phyloP scores from a whole-genome alignment of 441 rosid species.

The Erysimum cheiri region DNA sequence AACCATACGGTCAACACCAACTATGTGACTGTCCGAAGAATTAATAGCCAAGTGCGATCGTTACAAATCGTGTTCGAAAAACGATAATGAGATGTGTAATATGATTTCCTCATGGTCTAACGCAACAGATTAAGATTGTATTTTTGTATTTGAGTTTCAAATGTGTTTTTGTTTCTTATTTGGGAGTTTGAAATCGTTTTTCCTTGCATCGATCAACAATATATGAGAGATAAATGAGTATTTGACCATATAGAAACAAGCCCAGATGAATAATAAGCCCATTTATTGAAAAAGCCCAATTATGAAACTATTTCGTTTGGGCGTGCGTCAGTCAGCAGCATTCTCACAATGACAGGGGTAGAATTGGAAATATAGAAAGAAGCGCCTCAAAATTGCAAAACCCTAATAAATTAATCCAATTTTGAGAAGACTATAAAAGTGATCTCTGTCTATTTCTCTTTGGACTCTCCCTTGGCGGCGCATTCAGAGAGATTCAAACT shows the following conservation, averaged over 20 bases:
- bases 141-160: slow-evolving; percentile 9
- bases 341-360: background rate
- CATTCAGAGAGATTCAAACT: slow-evolving; percentile 9
- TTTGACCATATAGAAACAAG: too few relatives aligned
- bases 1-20: slow-evolving; percentile 30
- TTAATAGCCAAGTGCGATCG: slow-evolving; percentile 4
- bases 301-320: background rate
- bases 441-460: background rate
- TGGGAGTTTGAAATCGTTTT: slow-evolving; percentile 10
- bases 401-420: slow-evolving; percentile 18
- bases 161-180: background rate
- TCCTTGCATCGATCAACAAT: background rate
- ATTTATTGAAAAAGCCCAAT: background rate
- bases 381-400: background rate
- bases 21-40: slow-evolving; percentile 11
- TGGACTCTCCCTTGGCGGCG: slow-evolving; percentile 14
- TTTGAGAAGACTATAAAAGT: slow-evolving; percentile 4
- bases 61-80: too few relatives aligned
- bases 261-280: background rate
- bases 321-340: background rate
- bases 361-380: background rate
- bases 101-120: background rate
- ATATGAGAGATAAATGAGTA: too few relatives aligned
- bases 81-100: too few relatives aligned
- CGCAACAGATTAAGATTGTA: background rate